Evolutionary conservation across 2,329 filamentous ascomycete species (phyloP).

Genomic region (Fusarium buxicola): DNA sequence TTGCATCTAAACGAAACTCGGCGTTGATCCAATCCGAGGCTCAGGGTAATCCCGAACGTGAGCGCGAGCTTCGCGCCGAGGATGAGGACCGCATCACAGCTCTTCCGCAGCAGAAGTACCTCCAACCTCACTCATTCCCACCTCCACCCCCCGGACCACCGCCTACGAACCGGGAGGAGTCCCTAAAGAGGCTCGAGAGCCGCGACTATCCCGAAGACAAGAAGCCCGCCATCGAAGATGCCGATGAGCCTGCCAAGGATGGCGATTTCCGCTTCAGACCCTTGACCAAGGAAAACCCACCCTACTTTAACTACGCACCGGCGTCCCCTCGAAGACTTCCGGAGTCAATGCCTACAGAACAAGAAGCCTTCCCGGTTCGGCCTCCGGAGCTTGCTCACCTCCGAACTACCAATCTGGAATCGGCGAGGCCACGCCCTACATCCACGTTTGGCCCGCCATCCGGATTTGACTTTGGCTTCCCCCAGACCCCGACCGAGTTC

Average conservation of each 20-base stretch:
- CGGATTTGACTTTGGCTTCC: constrained; percentile 84
- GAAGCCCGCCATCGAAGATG: constrained; percentile 46
- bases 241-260: constrained; percentile 43
- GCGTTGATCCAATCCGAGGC: constrained; percentile 85
- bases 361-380: constrained; percentile 48
- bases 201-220: constrained; percentile 59
- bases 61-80: constrained; percentile 82
- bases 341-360: constrained; percentile 35
- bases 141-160: constrained; percentile 48
- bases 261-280: constrained; percentile 70
- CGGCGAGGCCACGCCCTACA: constrained; percentile 57
- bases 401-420: constrained; percentile 56
- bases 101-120: constrained; percentile 75
- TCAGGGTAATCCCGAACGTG: constrained; percentile 79
- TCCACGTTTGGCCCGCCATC: constrained; percentile 70
- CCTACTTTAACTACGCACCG: constrained; percentile 71
- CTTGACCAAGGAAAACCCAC: constrained; percentile 60
- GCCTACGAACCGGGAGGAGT: constrained; percentile 56
- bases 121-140: constrained; percentile 63
- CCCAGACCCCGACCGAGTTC: constrained; percentile 85
- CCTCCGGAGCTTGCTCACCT: constrained; percentile 69
- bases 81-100: constrained; percentile 88
- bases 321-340: constrained; percentile 54
- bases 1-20: constrained; percentile 88
- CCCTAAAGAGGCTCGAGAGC: constrained; percentile 62